Base-by-base conservation (phyloP, 1,284 basidiomycete genomes). In the Limonomyces culmigenus region DNA sequence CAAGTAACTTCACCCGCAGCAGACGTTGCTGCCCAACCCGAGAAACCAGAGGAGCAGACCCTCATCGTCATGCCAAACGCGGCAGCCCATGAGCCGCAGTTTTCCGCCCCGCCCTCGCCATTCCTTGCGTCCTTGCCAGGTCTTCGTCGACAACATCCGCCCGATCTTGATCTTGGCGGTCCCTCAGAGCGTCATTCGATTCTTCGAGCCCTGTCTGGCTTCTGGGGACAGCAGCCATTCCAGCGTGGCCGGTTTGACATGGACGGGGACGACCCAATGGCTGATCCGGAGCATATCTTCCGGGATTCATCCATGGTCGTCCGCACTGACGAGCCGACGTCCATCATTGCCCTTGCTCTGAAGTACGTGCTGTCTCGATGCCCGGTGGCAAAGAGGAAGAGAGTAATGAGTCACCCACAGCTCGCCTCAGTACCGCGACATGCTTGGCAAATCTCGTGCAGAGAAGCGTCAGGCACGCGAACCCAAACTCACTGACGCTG, bases 291-390 rank as follows among this genome's bases (percentile, higher is more conserved):
- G 47, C 89, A 95, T 50, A 80, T 98, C 35, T 97, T 97, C 56
- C 73, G 87, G 19, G 93, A 97, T 50, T 92, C 88, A 12, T 79
- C 81, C 1, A 93, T 97, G 68, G 79, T 97, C 34, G 84, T 98
- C 18, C 74, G 95, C 16, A 93, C 92, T 34, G 92, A 97, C 52
- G 95, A 99, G 54, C 95, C 95, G 3, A 96, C 91, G 0, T 96
- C 91, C 6, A 95, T 98, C 47, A 93, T 98, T 44, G 93, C 95
- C 3, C 76, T 97, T 38, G 91, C 91, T 6, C 62, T 99, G 32
- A 88, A 83, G 79, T 89, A 47, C 46, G 70, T n/a, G n/a, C n/a
- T n/a, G n/a, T n/a, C n/a, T n/a, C 51, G 4, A 32, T 32, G 4
- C 16, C 30, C 17, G n/a, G 15, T 23, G 16, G 20, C 31, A 20